Conservation (phyloP, 2,329 filamentous ascomycete genomes). For the Lachnellula suecica region DNA sequence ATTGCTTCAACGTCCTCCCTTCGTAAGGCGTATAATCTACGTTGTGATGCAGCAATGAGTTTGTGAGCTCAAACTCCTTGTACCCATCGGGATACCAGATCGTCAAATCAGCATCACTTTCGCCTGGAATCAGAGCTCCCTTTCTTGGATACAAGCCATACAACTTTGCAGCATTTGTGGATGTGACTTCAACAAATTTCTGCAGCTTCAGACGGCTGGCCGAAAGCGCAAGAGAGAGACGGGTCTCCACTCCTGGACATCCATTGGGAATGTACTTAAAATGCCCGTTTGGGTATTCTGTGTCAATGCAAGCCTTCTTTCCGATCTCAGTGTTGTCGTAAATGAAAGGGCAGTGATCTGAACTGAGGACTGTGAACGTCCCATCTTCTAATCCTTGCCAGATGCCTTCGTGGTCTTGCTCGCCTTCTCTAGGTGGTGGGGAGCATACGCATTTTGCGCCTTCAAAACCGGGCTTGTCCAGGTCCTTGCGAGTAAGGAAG, state of each 20-base stretch:
- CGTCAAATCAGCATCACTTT: slow-evolving; percentile 54
- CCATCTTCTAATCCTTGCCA: slow-evolving; percentile 50
- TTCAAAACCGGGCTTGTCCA: slow-evolving; percentile 51
- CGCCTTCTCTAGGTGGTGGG: slow-evolving; percentile 48
- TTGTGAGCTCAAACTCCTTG: slow-evolving; percentile 45
- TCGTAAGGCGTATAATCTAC: slow-evolving; percentile 65
- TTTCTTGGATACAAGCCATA: slow-evolving; percentile 54
- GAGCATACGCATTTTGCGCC: slow-evolving; percentile 55
- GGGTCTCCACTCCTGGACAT: slow-evolving; percentile 56
- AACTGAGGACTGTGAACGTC: slow-evolving; percentile 51
- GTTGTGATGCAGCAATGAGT: slow-evolving; percentile 57
- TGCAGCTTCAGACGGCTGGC: slow-evolving; percentile 40
- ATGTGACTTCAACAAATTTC: slow-evolving; percentile 54
- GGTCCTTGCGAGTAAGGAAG: slow-evolving; percentile 49
- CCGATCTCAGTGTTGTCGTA: slow-evolving; percentile 46
- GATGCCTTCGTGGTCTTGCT: slow-evolving; percentile 47
- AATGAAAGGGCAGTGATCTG: slow-evolving; percentile 36
- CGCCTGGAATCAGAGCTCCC: slow-evolving; percentile 48
- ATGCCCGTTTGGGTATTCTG: slow-evolving; percentile 41
- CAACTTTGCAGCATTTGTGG: slow-evolving; percentile 55
- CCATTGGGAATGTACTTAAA: slow-evolving; percentile 61
- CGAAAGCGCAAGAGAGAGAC: slow-evolving; percentile 46
- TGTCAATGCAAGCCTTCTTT: slow-evolving; percentile 48
- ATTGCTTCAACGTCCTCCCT: slow-evolving; percentile 54
- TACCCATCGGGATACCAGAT: slow-evolving; percentile 54